A percentile compares a stretch with the other conserved stretches of the same genome.
These are phyloP conservation scores for Atkinsonella texensis DNA, from an alignment of 2,329 filamentous ascomycete genomes.

Conservation along the genomic window DNA sequence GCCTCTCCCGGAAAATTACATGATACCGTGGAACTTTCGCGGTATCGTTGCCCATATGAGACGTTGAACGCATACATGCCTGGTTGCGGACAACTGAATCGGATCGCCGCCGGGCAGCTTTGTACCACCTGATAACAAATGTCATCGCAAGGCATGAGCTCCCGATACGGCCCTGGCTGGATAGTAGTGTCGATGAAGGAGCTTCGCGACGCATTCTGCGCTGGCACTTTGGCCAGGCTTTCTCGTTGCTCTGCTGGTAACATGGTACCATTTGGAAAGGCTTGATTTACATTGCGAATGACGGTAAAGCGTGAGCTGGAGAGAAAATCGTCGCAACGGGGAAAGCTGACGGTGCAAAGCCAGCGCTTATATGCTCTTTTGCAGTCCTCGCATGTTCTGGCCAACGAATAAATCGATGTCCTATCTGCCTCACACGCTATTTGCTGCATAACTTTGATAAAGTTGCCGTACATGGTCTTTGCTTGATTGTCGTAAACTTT, in stretches of 20 bases:
- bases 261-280: constrained; percentile 57
- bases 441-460: constrained; percentile 71
- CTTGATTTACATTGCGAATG: constrained; percentile 55
- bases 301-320: constrained; percentile 32
- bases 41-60: constrained; percentile 22
- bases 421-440: constrained; percentile 69
- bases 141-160: constrained; percentile 78
- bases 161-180: constrained; percentile 81
- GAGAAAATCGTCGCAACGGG: constrained; percentile 78
- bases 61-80: constrained; percentile 20
- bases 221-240: constrained; percentile 12
- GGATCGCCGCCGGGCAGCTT: constrained; percentile 66
- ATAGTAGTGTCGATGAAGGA: constrained; percentile 58
- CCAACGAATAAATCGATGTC: constrained; percentile 71
- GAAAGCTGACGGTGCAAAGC: constrained; percentile 89
- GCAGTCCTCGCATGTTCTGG: constrained; percentile 65
- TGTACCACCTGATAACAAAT: constrained; percentile 78
- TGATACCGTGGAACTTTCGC: constrained; percentile 14
- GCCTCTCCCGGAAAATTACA: constrained; percentile 29
- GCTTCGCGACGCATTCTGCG: constrained; percentile 48
- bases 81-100: constrained; percentile 59
- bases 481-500: constrained; percentile 71
- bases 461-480: constrained; percentile 56
- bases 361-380: constrained; percentile 75
- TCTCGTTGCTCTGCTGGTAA: constrained; percentile 27